Conservation (phyloP, 306 rosid species). For the Fagus crenata region DNA sequence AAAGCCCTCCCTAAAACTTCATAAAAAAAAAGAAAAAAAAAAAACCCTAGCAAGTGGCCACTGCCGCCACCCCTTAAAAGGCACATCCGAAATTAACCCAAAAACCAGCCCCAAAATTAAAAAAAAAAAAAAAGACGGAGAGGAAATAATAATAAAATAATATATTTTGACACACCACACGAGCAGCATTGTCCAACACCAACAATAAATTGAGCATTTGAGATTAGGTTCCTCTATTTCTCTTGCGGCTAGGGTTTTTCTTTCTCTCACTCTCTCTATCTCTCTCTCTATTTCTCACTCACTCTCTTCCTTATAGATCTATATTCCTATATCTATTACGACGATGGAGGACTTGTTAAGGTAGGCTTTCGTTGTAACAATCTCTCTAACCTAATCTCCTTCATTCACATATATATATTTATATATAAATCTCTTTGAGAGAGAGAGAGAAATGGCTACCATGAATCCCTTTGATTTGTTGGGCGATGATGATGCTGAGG, state of each 20-base stretch:
- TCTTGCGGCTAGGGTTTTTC: conserved; percentile 79
- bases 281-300: neutral
- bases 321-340: neutral
- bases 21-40: too few species aligned
- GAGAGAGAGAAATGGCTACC: conserved; percentile 60
- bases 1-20: too few species aligned
- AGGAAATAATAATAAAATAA: neutral
- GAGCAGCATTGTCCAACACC: conserved; percentile 10
- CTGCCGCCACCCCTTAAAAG: too few species aligned
- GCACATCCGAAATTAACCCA: neutral
- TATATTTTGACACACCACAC: conserved; percentile 4
- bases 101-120: neutral
- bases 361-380: conserved; percentile 30
- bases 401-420: neutral
- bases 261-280: conserved; percentile 16
- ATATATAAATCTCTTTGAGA: neutral
- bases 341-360: conserved; percentile 46
- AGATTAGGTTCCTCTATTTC: conserved; percentile 47
- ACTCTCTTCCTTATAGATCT: conserved; percentile 13
- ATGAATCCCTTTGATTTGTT: conserved; percentile 85
- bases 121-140: neutral
- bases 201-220: conserved; percentile 33
- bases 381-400: neutral
- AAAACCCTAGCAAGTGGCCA: too few species aligned
- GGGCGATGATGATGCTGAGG: conserved; percentile 88